Evolutionary conservation across 2,329 filamentous ascomycete genomes (phyloP).

Genomic region (Aspergillus luchuensis): DNA sequence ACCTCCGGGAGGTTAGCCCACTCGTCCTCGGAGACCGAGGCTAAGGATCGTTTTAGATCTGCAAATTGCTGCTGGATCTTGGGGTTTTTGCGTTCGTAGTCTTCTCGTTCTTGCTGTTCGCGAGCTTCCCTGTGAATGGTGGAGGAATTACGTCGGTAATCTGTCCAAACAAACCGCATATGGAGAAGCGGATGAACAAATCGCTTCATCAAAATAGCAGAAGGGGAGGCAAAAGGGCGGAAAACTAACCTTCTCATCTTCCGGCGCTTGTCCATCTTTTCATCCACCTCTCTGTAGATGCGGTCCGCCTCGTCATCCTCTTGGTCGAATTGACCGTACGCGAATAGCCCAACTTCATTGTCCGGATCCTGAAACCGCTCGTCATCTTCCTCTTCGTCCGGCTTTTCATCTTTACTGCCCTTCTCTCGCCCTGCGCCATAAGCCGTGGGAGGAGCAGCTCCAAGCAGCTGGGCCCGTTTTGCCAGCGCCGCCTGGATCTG

Average conservation of each 20-base stretch:
- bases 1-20: conserved; percentile 96
- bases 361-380: conserved; percentile 93
- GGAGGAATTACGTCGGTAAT: conserved; percentile 71
- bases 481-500: conserved; percentile 98
- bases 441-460: conserved; percentile 68
- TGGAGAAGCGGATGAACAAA: conserved; percentile 66
- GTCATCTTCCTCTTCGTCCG: conserved; percentile 73
- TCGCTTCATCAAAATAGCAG: conserved; percentile 42
- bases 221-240: conserved; percentile 23
- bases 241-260: conserved; percentile 80
- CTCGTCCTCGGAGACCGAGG: conserved; percentile 88
- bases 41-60: conserved; percentile 87
- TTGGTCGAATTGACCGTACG: conserved; percentile 92
- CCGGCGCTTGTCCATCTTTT: conserved; percentile 90
- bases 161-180: conserved; percentile 65
- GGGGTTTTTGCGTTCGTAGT: conserved; percentile 95
- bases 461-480: conserved; percentile 84
- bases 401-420: conserved; percentile 60
- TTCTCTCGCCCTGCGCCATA: conserved; percentile 75
- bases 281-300: conserved; percentile 94
- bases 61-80: conserved; percentile 98
- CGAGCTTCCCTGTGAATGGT: conserved; percentile 80
- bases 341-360: conserved; percentile 94
- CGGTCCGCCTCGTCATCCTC: conserved; percentile 97
- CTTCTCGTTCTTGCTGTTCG: conserved; percentile 85